Conservation (phyloP, 371 early-diverging fungal species). For the Mortierella sp. region DNA sequence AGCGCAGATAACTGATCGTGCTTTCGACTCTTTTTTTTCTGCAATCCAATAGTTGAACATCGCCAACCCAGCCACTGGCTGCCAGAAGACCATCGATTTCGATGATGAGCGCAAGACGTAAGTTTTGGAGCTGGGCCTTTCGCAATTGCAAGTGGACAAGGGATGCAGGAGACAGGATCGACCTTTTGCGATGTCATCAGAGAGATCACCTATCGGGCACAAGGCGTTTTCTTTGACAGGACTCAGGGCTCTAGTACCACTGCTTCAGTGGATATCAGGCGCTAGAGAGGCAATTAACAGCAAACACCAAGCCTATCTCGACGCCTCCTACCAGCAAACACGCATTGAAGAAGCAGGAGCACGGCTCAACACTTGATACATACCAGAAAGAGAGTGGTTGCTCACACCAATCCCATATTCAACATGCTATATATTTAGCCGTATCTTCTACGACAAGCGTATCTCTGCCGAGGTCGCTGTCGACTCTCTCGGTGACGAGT, state of each 20-base stretch:
- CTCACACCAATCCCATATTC: neutral
- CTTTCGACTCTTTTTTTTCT: neutral
- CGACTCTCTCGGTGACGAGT: constrained; percentile 97
- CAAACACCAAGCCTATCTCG: neutral
- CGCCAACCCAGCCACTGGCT: constrained; percentile 99
- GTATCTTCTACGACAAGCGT: constrained; percentile 98
- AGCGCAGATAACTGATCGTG: constrained; percentile 5
- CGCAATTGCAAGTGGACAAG: neutral
- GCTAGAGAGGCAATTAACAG: too few species aligned
- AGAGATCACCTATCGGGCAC: neutral
- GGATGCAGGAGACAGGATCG: neutral
- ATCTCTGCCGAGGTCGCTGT: constrained; percentile 97
- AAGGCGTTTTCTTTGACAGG: neutral
- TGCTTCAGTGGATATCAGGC: neutral
- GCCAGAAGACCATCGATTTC: constrained; percentile 98
- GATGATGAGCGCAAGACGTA: constrained; percentile 97
- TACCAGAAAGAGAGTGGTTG: neutral
- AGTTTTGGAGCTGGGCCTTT: constrained; percentile 55
- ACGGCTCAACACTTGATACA: neutral
- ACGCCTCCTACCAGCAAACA: neutral
- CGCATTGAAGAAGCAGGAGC: neutral
- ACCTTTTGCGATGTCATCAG: neutral
- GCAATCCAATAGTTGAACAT: constrained; percentile 65
- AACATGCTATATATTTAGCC: constrained; percentile 64
- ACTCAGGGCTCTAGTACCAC: neutral